These are phyloP conservation scores for Kurtzmaniella natalensis DNA, from an alignment of 1,139 yeast genomes.

Conservation along the genomic window DNA sequence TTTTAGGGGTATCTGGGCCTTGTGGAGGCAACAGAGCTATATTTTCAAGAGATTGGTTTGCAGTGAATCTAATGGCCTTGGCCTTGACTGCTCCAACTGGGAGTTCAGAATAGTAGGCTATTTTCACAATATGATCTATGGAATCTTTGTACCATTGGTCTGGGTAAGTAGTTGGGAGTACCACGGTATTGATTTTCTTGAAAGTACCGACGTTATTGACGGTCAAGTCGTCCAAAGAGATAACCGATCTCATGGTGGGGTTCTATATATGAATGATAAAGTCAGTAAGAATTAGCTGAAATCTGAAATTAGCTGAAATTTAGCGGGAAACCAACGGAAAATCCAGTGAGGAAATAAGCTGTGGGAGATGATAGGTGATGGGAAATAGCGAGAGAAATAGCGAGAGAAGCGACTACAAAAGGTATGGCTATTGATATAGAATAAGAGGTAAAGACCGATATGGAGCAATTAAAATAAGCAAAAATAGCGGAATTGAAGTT, in stretches of 20 bases:
- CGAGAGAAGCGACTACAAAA: too few species aligned
- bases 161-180: conserved; percentile 39
- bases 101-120: conserved; percentile 57
- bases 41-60: conserved; percentile 8
- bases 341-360: not conserved
- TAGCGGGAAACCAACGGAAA: not conserved
- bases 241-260: conserved; percentile 28
- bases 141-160: conserved; percentile 43
- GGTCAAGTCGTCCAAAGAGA: conserved; percentile 55
- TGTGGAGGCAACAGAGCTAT: conserved; percentile 4
- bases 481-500: too few species aligned
- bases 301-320: not conserved
- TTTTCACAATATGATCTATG: conserved; percentile 30
- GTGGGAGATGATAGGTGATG: not conserved
- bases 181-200: conserved; percentile 42
- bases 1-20: conserved; percentile 20
- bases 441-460: too few species aligned
- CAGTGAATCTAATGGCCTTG: conserved; percentile 28
- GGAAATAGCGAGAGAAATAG: not conserved
- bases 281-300: not conserved
- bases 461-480: too few species aligned
- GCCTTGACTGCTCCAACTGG: conserved; percentile 73
- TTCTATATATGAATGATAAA: not conserved
- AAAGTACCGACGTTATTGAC: conserved; percentile 51
- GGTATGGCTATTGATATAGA: too few species aligned